Evolutionary conservation across 352 stramenopile genomes (phyloP), one percentile per base, ranked within the genome.

Genomic region (Vaucheria bursata): DNA sequence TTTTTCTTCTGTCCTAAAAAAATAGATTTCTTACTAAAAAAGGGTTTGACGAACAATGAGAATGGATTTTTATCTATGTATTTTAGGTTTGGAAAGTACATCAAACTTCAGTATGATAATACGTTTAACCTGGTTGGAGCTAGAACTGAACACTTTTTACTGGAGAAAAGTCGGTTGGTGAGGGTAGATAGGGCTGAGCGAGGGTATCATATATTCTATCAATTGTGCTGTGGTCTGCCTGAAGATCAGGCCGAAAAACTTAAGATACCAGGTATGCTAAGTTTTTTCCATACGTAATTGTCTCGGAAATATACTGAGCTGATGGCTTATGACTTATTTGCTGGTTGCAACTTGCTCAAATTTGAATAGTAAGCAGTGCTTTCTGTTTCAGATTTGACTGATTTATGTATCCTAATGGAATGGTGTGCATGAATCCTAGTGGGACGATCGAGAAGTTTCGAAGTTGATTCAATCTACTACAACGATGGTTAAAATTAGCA

Each of bases 121-220:
- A 90, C 86, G 89, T 93, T 88, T 87, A 88, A 34, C 75, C 77
- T 86, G 0, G 65, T 85, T 31, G 91, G 90, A 31, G 91, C 91
- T 4, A 88, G 91, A 80, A 91, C 95, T 65, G 94, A 92, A n/a
- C 95, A 96, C 72, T 96, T 95, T 73, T 64, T 97, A 32, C 83
- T 96, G 25, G 91, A 96, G 76, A 96, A 97, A 82, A 95, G 88
- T 0, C 86, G 92, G 0, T 87, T 95, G 5, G 91, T 94, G 12
- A 85, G 85, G 5, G 89, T 92, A 0, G 90, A 90, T n/a, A 90
- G 89, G 70, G 89, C 88, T 29, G 92, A 97, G 84, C 86, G 93
- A 31, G 96, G 96, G 75, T 97, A 97, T 83, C 93, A 97, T 82
- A 92, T 96, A 50, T 97, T 97, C 77, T 97, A 97, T 77, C 92